Evolutionary conservation across 2,329 filamentous ascomycete genomes (phyloP), one percentile per base, ranked within the genome.

Genomic region (Alternaria postmessia): DNA sequence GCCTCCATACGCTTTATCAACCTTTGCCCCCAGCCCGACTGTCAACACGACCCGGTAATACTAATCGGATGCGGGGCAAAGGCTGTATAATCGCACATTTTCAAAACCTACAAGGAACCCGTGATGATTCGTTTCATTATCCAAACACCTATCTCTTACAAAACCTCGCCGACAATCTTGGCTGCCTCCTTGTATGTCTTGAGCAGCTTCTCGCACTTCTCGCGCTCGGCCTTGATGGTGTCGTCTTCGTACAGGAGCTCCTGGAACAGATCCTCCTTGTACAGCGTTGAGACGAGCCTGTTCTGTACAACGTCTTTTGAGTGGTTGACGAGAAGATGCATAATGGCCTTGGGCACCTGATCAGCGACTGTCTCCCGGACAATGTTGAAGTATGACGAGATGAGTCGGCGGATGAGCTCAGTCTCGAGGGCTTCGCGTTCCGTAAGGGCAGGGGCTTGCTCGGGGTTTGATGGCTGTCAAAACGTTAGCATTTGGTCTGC

Each of bases 381-480:
- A 74, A 99, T 99, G 79, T 97, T 96, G 85, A 99, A 99, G 84
- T 99, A 99, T 1, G 94, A 97, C 32, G 92, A 96, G 78, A 99
- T 99, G 57, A 99, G 87, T 47, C 94, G 92, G 47, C 94, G 91
- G 77, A 99, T 99, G 41, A 99, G 88, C 80, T 99, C 95, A 9
- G 95, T 98, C 82, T 99, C 95, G 83, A 99, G 91, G 44, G 93
- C 91, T 82, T 99, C 95, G 53, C 95, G 92, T 69, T 99, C 95
- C 1, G 94, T 97, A 72, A 99, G 87, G 57, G 92, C 93, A 34
- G 93, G 93, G 75, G 96, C 93, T 62, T 89, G 87, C 54, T 86
- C 72, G 9, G 76, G 75, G 53, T 80, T 75, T 30, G 74, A 72
- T 32, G 76, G 76, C 78, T 80, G 53, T 44, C n/a, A 14, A 24